Percentiles rank a stretch among this genome's conserved stretches.
These are phyloP conservation scores for Stephanodiscus triporus DNA, from an alignment of 108 stramenopile genomes.

Conservation along the genomic window DNA sequence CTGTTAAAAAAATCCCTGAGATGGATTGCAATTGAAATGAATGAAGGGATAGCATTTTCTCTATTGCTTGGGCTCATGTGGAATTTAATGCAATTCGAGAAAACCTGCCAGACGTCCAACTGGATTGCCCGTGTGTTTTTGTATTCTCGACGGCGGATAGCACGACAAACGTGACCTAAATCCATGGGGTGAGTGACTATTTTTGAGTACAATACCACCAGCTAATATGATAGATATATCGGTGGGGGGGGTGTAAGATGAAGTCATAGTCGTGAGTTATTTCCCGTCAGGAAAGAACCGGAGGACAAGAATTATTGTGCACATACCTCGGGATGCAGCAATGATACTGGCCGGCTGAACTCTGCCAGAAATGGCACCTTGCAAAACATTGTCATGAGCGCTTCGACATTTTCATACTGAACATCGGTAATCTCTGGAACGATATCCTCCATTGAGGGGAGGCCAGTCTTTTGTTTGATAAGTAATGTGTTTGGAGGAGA, in stretches of 20 bases:
- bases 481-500: constrained; percentile 5
- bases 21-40: constrained; percentile 83
- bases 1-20: constrained; percentile 85
- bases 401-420: constrained; percentile 75
- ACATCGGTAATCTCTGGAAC: constrained; percentile 64
- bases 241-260: constrained; percentile 1
- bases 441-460: constrained; percentile 65
- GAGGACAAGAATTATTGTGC: background rate
- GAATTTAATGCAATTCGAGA: constrained; percentile 85
- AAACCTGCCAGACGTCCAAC: constrained; percentile 89
- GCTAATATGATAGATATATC: constrained; percentile 27
- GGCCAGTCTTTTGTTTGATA: constrained; percentile 32
- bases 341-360: constrained; percentile 83
- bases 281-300: background rate
- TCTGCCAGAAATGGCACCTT: constrained; percentile 85
- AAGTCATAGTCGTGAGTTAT: background rate
- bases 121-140: constrained; percentile 70
- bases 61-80: constrained; percentile 83
- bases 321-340: constrained; percentile 88
- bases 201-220: constrained; percentile 74
- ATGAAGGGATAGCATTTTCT: constrained; percentile 80
- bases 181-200: constrained; percentile 87
- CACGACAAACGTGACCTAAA: constrained; percentile 79
- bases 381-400: constrained; percentile 84
- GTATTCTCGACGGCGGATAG: constrained; percentile 76